Base-by-base conservation (phyloP, 139 green algal species). In the Chlamydomonas asymmetrica region DNA sequence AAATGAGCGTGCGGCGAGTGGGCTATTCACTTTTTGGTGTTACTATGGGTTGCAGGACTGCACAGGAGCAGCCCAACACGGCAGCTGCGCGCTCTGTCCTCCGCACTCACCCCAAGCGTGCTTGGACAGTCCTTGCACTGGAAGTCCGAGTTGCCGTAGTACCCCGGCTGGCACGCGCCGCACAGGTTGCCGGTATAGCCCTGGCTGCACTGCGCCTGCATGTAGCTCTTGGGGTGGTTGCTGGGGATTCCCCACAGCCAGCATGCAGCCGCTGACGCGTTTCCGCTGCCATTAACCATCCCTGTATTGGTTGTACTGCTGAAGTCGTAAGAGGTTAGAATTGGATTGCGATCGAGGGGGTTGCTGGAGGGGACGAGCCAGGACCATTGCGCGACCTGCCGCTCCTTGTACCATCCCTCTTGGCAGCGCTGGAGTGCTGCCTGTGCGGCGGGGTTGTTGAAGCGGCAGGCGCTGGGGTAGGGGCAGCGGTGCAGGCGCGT, bases 121-220 rank as follows among this genome's bases (percentile, higher is more conserved):
- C 1, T 0, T 0, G 68, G 68, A 22, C 68, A 75, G 8, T 5
- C 3, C 56, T 73, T 48, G 32, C 7, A 23, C 50, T 4, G n/a
- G 4, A 48, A 29, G 22, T 60, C 70, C 40, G 66, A 34, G 32
- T 73, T 27, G 1, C 66, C 7, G 56, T 68, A 76, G n/a, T 60
- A 78, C 13, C 41, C 40, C 2, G 38, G 31, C 2, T 56, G 4
- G 50, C 76, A 82, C 10, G 32, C 29, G 7, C 68, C 69, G 63
- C 76, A 82, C 52, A 82, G 34, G 1, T 56, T 52, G 29, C 76
- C 76, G 27, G 68, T 66, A 52, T 82, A 82, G 31, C 76, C 76
- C 1, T 39, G n/a, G 3, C 27, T 32, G 37, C 49, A 73, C 37
- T 65, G 69, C 56, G 57, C 29, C 9, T 75, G 49, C 61, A 70